phyloP scores from a whole-genome alignment of 2,329 filamentous ascomycete genomes.

The Penicillium vulpinum region DNA sequence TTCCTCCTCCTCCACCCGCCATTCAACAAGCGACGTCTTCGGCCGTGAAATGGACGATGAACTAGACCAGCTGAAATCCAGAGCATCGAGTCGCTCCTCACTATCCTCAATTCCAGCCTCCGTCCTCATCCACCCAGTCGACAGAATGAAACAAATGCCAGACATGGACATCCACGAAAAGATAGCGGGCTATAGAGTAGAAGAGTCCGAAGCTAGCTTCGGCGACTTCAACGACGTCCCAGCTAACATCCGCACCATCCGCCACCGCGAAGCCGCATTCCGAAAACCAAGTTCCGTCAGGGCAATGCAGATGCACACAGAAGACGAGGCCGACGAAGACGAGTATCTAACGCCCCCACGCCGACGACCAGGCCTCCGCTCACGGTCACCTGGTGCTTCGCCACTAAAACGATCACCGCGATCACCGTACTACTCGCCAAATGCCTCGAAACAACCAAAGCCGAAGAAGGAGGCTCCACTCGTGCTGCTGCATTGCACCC shows the following conservation, averaged over 20 bases:
- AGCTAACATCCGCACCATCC: conserved; percentile 28
- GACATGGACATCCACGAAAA: conserved; percentile 22
- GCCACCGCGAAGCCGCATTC: conserved; percentile 41
- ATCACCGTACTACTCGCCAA: conserved; percentile 39
- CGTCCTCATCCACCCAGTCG: conserved; percentile 35
- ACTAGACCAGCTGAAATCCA: conserved; percentile 26
- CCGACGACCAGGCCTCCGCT: conserved; percentile 33
- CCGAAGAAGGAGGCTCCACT: conserved; percentile 54
- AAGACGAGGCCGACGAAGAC: conserved; percentile 43
- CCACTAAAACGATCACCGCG: conserved; percentile 35
- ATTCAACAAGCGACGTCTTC: conserved; percentile 30
- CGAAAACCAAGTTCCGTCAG: conserved; percentile 48
- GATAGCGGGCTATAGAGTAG: conserved; percentile 22
- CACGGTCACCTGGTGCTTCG: conserved; percentile 36
- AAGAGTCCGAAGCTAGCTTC: conserved; percentile 23
- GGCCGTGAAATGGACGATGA: conserved; percentile 31
- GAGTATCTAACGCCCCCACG: conserved; percentile 41
- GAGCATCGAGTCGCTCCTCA: conserved; percentile 43
- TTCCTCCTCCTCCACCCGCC: conserved; percentile 34
- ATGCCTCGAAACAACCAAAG: conserved; percentile 31
- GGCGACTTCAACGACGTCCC: conserved; percentile 24
- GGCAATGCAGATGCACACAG: conserved; percentile 47
- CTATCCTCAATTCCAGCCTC: conserved; percentile 45
- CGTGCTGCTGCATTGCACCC: conserved; percentile 61
- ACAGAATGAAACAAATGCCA: conserved; percentile 24